phyloP scores from a whole-genome alignment of 257 asterid species.

The Ilex aquifolium region DNA sequence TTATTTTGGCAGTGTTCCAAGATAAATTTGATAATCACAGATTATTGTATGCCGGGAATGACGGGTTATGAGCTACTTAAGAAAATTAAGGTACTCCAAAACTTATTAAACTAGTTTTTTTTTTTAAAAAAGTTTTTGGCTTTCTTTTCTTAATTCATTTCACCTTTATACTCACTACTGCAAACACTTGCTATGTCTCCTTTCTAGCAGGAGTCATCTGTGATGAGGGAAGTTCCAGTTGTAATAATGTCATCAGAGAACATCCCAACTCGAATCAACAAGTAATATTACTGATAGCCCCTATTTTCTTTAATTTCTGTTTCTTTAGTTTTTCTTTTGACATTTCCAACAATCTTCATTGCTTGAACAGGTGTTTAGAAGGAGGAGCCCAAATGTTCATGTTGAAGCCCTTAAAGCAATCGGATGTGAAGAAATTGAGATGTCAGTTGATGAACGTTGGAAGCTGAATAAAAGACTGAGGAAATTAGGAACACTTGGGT shows the following conservation, averaged over 20 bases:
- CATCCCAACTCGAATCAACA: slow-evolving; percentile 49
- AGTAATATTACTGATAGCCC: slow-evolving; percentile 20
- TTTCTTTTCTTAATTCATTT: not conserved
- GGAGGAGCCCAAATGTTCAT: slow-evolving; percentile 36
- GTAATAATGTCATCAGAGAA: slow-evolving; percentile 70
- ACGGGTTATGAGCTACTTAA: slow-evolving; percentile 62
- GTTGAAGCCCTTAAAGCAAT: slow-evolving; percentile 37
- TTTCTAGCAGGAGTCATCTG: slow-evolving; percentile 47
- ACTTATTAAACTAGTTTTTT: not conserved
- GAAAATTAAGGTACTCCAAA: slow-evolving; percentile 49
- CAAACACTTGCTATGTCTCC: not conserved
- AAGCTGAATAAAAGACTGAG: no score
- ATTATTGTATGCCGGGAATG: slow-evolving; percentile 74
- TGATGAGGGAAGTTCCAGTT: slow-evolving; percentile 55
- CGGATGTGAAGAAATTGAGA: slow-evolving; percentile 33
- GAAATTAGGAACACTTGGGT: no score
- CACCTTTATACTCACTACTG: no score
- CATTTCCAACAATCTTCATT: not conserved
- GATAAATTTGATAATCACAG: slow-evolving; percentile 60
- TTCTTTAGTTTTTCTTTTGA: not conserved
- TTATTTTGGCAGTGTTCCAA: slow-evolving; percentile 30
- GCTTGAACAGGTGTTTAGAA: slow-evolving; percentile 25
- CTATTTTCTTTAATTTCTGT: no score
- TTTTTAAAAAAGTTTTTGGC: no score
- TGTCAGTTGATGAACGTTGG: slow-evolving; percentile 13